Base-by-base conservation (phyloP, 768 basidiomycete species). In the Lactarius sanguifluus region DNA sequence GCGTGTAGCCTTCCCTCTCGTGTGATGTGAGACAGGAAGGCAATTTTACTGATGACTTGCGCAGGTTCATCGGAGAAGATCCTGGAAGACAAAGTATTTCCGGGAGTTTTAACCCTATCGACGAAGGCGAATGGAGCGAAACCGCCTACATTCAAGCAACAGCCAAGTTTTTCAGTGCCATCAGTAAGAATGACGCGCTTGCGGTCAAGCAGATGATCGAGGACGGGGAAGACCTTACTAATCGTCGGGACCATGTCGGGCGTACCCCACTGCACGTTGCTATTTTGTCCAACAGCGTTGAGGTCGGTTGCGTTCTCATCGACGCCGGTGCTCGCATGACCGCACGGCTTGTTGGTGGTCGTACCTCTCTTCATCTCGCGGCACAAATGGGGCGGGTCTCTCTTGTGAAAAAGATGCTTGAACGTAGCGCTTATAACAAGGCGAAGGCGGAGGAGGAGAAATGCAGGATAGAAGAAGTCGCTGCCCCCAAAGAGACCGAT, bases 51-150 rank as follows among this genome's bases (percentile, higher is more conserved):
- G 50, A 52, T 15, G 6, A 2, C 50, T 2, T 25, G 0, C 5
- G 13, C 64, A 86, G 85, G 45, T 87, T 86, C 73, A 83, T 87
- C 28, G 75, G 83, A 69, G 83, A 86, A 61, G 81, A 87, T 67
- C 86, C 85, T 2, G 85, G 85, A 0, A 83, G 86, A 13, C 86
- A 88, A 72, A 82, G 76, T 52, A 81, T 87, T 45, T 82, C 85
- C 1, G 86, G 86, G 1, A 84, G 83, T 71, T 88, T 88, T 78
- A 83, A 85, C 61, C 86, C 86, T 0, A 87, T 87, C 71, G 86
- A 89, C 68, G 83, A 81, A 18, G 85, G 85, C 15, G 85, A 87
- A 78, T 89, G 87, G 87, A 81, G 81, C 64, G 84, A 79, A 40
- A 83, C 85, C 67, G 85, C 83, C 13, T 89, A 87, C 73, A 79